Percentiles rank a stretch among this genome's conserved stretches.
phyloP scores from a whole-genome alignment of 805 yeast species.

The Sugiyamaella chiloensis region DNA sequence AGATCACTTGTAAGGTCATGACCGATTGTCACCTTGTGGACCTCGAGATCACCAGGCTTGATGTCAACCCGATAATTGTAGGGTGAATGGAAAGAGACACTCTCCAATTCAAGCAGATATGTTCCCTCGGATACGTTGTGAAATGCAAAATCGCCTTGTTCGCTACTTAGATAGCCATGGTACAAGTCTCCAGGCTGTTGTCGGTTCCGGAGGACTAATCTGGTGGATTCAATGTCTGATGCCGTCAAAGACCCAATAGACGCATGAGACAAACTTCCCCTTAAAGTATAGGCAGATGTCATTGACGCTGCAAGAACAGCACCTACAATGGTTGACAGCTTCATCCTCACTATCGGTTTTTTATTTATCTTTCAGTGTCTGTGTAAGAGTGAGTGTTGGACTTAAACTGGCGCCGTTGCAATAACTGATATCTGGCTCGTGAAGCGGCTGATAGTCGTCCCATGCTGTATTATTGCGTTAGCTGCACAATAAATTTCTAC shows the following conservation, averaged over 20 bases:
- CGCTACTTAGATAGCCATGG: not conserved
- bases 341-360: too few relatives aligned
- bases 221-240: conserved; percentile 63
- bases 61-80: conserved; percentile 23
- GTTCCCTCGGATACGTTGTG: conserved; percentile 27
- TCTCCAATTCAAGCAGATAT: conserved; percentile 24
- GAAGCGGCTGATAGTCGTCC: too few relatives aligned
- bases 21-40: conserved; percentile 28
- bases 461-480: too few relatives aligned
- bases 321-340: too few relatives aligned
- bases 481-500: too few relatives aligned
- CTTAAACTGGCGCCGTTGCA: too few relatives aligned
- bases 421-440: too few relatives aligned
- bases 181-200: not conserved
- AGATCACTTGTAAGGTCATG: conserved; percentile 25
- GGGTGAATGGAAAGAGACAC: conserved; percentile 19
- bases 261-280: conserved; percentile 45
- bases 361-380: too few relatives aligned
- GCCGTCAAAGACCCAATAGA: conserved; percentile 91
- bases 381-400: too few relatives aligned
- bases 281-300: conserved; percentile 15
- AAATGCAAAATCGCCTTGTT: conserved; percentile 27
- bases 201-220: conserved; percentile 27
- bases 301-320: too few relatives aligned
- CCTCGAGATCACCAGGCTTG: conserved; percentile 26